Base-by-base conservation (phyloP, 2,329 filamentous ascomycete genomes). In the Sordariomycetes sp. region DNA sequence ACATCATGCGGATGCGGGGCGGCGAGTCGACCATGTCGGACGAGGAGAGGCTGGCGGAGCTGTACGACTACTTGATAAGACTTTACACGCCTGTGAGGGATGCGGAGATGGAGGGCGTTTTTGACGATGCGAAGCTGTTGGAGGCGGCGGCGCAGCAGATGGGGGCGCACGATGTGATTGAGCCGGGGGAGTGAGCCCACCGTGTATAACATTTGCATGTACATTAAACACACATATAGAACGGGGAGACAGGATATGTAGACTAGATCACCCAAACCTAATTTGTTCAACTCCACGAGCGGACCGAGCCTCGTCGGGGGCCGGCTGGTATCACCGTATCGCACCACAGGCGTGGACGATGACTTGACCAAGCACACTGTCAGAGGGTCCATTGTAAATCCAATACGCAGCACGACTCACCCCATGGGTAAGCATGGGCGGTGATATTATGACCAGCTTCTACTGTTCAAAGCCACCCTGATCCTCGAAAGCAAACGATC, bases 41-140 rank as follows among this genome's bases (percentile, higher is more conserved):
- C 11, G 65, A 70, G 28, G 61, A 67, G 56, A 70, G 72, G 28
- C 69, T 64, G 20, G 67, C 71, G 56, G 75, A 75, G 54, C 64
- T 79, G 59, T 73, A 72, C 54, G 70, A 74, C 57, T 76, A 74
- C 57, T 61, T 80, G 53, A 72, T 75, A 60, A 66, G 67, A 54
- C 69, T 69, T 53, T 70, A 72, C 22, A 69, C 74, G 68, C 68
- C 70, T 11, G 63, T 51, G 62, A 64, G 14, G 64, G 59, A 10
- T 64, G 59, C 3, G 63, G 65, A 37, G 62, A 63, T 55, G 34
- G n/a, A 37, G 53, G 53, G 35, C 10, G 53, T 55, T 20, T 28
- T 58, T 20, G 60, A 67, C 8, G 64, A 64, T 51, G 65, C 65
- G 54, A 62, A 58, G 22, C 60, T 66, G 20, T 65, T 74, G 35